These are phyloP conservation scores for Protomyces inundatus DNA, from an alignment of 1,139 yeast species.

Conservation along the genomic window DNA sequence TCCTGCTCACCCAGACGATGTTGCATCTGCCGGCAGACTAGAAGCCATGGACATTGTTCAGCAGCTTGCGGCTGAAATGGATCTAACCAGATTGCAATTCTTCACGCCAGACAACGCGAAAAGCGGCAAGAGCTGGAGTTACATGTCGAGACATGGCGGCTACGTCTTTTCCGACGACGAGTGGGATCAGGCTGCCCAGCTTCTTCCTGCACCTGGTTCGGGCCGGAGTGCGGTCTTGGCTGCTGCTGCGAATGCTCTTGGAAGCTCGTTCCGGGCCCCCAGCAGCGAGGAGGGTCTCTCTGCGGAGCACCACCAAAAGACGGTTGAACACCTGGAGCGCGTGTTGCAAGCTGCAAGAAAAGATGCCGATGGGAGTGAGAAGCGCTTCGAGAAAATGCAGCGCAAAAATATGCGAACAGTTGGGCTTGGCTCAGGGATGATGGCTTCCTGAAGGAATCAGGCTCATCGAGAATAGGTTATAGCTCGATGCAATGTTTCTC, in stretches of 20 bases:
- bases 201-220: slow-evolving; percentile 9
- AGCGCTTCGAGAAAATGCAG: slow-evolving; percentile 29
- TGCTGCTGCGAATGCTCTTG: slow-evolving; percentile 20
- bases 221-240: slow-evolving; percentile 5
- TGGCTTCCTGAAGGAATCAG: neutral
- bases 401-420: slow-evolving; percentile 25
- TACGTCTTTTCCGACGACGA: slow-evolving; percentile 7
- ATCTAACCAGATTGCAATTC: slow-evolving; percentile 1
- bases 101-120: slow-evolving; percentile 8
- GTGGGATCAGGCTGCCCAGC: slow-evolving; percentile 6
- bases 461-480: neutral
- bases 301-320: neutral
- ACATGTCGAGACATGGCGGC: neutral
- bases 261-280: slow-evolving; percentile 17
- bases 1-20: neutral
- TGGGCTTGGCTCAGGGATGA: neutral
- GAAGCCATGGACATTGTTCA: slow-evolving; percentile 17
- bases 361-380: slow-evolving; percentile 28
- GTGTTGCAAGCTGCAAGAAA: slow-evolving; percentile 28
- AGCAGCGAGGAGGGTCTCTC: neutral
- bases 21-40: neutral
- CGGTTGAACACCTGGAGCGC: slow-evolving; percentile 29
- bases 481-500: neutral
- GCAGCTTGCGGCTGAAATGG: slow-evolving; percentile 12
- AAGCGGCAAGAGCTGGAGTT: neutral